Evolutionary conservation across 129 eudicot species (phyloP), one percentile per base, ranked within the genome.

Genomic region (carrot (Daucus carota)): DNA sequence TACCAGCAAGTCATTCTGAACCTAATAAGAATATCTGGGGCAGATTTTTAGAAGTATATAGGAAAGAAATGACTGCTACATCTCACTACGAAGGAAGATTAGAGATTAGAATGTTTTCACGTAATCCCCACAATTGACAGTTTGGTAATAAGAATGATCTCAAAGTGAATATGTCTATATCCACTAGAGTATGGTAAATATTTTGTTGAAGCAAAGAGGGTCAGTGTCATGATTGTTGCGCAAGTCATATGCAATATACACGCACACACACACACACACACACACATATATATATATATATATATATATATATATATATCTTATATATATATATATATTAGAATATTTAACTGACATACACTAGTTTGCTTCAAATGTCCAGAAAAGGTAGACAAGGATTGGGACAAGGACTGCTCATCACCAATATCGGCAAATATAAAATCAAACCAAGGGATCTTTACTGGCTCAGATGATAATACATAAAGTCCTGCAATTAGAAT

Each of bases 381-480:
- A 17, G 98, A 94, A 80, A 94, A 94, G 75, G 98, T 91, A 80
- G 98, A 94, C 76, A 94, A 72, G 72, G 98, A 94, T 52, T 94
- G 98, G 72, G 97, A 89, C 84, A 94, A 79, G 77, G 98, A 94
- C 75, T 94, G 98, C 65, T 94, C 98, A 77, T 94, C 98, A 78
- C 97, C 97, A 73, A 94, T 91, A 84, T 94, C 97, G 77, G 97
- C 98, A 78, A 89, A 90, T 79, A 94, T 90, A 78, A 48, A 91
- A 85, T 94, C 96, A 82, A 91, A 87, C 98, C 97, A 94, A 63
- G 97, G 98, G 70, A 94, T 86, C 86, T 71, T 88, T 72, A 80
- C 96, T 79, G 93, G 85, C 81, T 89, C 98, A 73, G 98, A 84
- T 73, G 97, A 79, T 84, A 93, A 81, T 63, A 93, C 90, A 80